phyloP scores from a whole-genome alignment of 768 basidiomycete species.

The Termitomyces sp. region DNA sequence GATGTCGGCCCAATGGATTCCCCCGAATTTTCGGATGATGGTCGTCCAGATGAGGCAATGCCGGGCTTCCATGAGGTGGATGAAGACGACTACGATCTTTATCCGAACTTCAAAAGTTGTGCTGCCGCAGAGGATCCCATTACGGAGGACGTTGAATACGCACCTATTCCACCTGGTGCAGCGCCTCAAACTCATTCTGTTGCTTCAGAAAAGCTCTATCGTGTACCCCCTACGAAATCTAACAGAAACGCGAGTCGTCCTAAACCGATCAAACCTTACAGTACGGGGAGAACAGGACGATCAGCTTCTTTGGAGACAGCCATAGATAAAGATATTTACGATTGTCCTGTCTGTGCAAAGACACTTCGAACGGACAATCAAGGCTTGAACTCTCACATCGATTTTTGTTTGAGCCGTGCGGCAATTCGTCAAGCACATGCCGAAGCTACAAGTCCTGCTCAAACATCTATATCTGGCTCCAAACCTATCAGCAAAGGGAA shows the following conservation, averaged over 20 bases:
- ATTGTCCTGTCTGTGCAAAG: conserved; percentile 73
- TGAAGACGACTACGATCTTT: conserved; percentile 29
- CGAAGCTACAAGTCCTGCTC: conserved; percentile 23
- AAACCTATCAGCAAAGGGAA: conserved; percentile 10
- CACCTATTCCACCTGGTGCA: not conserved
- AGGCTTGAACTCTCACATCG: conserved; percentile 82
- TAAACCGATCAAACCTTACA: conserved; percentile 6
- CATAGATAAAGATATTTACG: conserved; percentile 26
- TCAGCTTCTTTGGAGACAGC: not conserved
- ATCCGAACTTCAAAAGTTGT: conserved; percentile 18
- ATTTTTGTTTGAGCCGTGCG: conserved; percentile 80
- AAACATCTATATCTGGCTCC: not conserved
- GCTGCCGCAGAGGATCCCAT: conserved; percentile 16
- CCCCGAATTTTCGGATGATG: conserved; percentile 14
- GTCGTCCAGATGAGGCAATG: conserved; percentile 35
- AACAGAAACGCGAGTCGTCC: not conserved
- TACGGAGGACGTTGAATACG: not conserved
- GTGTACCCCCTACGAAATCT: not conserved
- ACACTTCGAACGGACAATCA: conserved; percentile 66
- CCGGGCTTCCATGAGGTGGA: conserved; percentile 53
- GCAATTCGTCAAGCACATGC: conserved; percentile 72
- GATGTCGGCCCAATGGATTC: conserved; percentile 15
- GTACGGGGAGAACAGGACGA: not conserved
- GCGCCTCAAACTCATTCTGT: conserved; percentile 18
- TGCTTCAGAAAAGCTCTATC: not conserved